Percentiles rank a stretch among this genome's conserved stretches.
phyloP scores from a whole-genome alignment of 768 basidiomycete species.

The Amylocystis lapponica region DNA sequence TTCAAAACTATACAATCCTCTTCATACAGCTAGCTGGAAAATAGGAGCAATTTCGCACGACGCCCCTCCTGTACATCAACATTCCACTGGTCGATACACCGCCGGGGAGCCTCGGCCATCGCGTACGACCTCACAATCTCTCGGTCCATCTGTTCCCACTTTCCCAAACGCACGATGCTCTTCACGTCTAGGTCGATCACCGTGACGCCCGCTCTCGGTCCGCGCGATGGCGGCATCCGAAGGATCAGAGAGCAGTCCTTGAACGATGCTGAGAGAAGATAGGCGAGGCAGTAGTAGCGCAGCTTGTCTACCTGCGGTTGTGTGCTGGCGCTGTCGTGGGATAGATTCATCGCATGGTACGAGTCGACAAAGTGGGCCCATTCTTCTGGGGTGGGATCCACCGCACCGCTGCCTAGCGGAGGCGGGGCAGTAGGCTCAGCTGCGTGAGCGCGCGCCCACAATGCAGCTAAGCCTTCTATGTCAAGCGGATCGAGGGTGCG shows the following conservation, averaged over 20 bases:
- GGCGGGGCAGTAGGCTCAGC: conserved; percentile 2
- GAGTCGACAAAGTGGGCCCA: conserved; percentile 58
- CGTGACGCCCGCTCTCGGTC: conserved; percentile 37
- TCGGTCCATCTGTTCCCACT: conserved; percentile 72
- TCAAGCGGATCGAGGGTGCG: conserved; percentile 75
- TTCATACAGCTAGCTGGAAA: no score
- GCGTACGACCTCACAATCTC: conserved; percentile 51
- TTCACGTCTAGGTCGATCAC: conserved; percentile 90
- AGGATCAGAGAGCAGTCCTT: conserved; percentile 90
- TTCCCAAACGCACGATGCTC: conserved; percentile 50
- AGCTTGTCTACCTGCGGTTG: conserved; percentile 28
- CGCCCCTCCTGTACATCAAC: no score
- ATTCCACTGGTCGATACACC: conserved; percentile 8
- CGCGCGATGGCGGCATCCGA: conserved; percentile 26
- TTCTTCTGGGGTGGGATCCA: conserved; percentile 56
- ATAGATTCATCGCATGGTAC: conserved; percentile 37
- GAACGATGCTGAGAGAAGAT: conserved; percentile 87
- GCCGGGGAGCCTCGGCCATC: conserved; percentile 1
- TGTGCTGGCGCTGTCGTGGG: conserved; percentile 27
- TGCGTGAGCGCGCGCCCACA: conserved; percentile 17
- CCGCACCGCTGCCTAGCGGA: conserved; percentile 13
- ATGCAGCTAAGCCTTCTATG: conserved; percentile 64
- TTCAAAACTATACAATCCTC: no score
- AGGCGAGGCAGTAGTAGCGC: conserved; percentile 63
- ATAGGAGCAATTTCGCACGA: no score